Evolutionary conservation across 495 filamentous ascomycete species (phyloP), one percentile per base, ranked within the genome.

Genomic region (Aspergillus steynii): DNA sequence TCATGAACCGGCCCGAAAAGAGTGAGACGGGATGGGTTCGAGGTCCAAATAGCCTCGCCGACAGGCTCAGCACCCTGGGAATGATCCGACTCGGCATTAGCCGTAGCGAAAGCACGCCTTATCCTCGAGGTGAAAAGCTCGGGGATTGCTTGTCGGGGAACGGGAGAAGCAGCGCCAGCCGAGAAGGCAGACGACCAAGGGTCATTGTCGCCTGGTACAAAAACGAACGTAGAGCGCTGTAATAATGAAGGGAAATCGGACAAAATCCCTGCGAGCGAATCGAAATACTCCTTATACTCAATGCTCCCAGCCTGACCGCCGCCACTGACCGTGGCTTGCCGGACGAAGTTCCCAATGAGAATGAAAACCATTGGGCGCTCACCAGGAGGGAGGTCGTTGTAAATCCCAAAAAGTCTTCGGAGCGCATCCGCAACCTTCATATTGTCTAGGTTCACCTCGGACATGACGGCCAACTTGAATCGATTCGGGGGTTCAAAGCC

Each of bases 161-260:
- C 68, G 7, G 86, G 80, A 1, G 87, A 83, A 1, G 90, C 84
- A 48, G 92, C 88, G n/a, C 95, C 95, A 12, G 85, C 88, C 2
- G 88, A 88, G 73, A 96, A 96, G 3, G 91, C 83, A 0, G 92
- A 94, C 28, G 86, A 77, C 95, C 95, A 99, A 10, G 93, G 92
- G 70, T 99, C 95, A 71, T 96, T 96, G 70, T 97, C 94, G 47
- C 94, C 94, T 2, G 95, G 95, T 0, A 99, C 89, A 65, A 98
- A 96, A 12, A 97, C 75, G 65, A 97, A 96, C 0, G 90, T 93
- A 2, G 90, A 86, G 25, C 82, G 77, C 37, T 88, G 86, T n/a
- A 96, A 81, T 6, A 98, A 78, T 0, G 82, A 80, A n/a, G 90
- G 92, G 72, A 91, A 96, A 48, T 98, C 92, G 7, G 90, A 80